Percentiles rank a stretch among this genome's conserved stretches.
Evolutionary conservation across 176 grass and related monocot genomes (phyloP).

Genomic region (Leersia perrieri): DNA sequence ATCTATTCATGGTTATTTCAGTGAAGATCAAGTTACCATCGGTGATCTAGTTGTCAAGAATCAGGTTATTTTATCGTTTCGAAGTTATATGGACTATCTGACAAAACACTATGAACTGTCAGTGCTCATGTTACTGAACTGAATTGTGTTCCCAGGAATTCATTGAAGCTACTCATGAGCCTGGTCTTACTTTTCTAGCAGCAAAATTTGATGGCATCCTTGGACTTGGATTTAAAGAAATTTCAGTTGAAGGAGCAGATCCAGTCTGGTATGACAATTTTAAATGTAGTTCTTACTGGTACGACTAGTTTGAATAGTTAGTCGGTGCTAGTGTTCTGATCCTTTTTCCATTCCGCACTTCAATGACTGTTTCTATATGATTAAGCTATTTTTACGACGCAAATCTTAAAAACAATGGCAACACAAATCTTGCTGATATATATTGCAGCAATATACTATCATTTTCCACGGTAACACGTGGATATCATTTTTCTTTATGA

Average conservation of each 20-base stretch:
- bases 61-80: conserved; percentile 45
- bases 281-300: neutral
- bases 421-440: neutral
- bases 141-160: conserved; percentile 68
- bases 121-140: conserved; percentile 20
- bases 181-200: conserved; percentile 58
- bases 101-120: neutral
- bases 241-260: conserved; percentile 70
- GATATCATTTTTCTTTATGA: neutral
- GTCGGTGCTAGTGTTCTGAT: neutral
- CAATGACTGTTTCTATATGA: neutral
- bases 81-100: neutral
- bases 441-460: neutral
- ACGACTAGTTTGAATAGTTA: neutral
- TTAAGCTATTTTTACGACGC: neutral
- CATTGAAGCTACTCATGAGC: conserved; percentile 85
- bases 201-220: conserved; percentile 97
- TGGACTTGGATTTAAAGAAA: conserved; percentile 91
- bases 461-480: neutral
- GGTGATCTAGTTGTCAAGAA: conserved; percentile 63
- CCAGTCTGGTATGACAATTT: conserved; percentile 68
- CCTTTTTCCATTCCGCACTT: neutral
- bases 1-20: conserved; percentile 71
- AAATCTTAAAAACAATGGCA: neutral
- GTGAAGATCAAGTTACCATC: conserved; percentile 69